Base-by-base conservation (phyloP, 2,329 filamentous ascomycete genomes). In the Neofusicoccum kwambonambiense region DNA sequence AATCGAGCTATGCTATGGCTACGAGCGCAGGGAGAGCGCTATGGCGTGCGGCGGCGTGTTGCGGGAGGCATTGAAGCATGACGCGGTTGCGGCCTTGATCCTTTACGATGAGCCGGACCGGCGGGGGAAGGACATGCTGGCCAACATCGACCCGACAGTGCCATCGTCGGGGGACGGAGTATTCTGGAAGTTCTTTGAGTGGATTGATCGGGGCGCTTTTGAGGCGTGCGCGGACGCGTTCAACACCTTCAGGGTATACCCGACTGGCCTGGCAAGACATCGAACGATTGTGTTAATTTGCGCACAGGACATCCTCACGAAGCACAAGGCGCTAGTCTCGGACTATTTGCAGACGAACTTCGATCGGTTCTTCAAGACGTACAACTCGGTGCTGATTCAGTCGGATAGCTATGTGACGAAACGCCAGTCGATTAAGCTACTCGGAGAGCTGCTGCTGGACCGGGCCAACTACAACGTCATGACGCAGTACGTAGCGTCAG, bases 331-430 rank as follows among this genome's bases (percentile, higher is more conserved):
- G 64, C 83, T 99, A 41, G 91, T 98, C 15, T 91, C 94, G 17
- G 88, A 90, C 67, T 99, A 96, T 76, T 84, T 99, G 17, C 86
- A 88, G 58, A 90, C 90, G 62, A 97, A 98, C 79, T 98, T 97
- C 74, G 91, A 95, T 67, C 82, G 92, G 67, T 99, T 99, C 82
- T 99, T 99, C 79, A 83, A 88, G 64, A 89, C 89, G 75, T 98
- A 97, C 82, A 97, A 98, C 81, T 86, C 86, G 65, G 87, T 90
- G 27, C 84, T 99, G 37, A 88, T 98, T 42, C 92, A 96, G 75
- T 97, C 93, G 37, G 92, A 93, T 75, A 96, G 91, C 75, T 99
- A 99, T 75, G 95, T 99, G 67, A 99, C 95, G 31, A 99, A 99
- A 78, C 87, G 95, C 57, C 95, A 99, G 79, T 97, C 93, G 15